Conservation (phyloP, 176 grass and related monocot genomes). For the Aegilops speltoides region DNA sequence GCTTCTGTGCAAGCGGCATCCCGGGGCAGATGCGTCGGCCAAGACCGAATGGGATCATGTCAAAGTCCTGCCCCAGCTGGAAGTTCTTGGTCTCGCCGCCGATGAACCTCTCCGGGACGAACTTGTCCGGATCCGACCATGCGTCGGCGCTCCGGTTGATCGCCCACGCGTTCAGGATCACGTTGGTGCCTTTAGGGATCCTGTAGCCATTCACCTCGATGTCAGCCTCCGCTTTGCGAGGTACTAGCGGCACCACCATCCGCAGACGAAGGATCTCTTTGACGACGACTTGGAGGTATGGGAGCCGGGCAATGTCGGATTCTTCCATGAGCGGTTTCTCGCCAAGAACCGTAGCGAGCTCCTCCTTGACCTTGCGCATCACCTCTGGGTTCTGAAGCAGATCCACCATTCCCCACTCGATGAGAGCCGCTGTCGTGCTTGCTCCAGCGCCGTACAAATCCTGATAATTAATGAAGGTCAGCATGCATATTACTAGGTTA, state of each 20-base stretch:
- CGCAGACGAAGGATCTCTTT: conserved; percentile 43
- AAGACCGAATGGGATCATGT: conserved; percentile 39
- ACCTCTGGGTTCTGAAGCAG: conserved; percentile 16
- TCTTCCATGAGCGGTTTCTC: conserved; percentile 26
- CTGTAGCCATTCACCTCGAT: conserved; percentile 30
- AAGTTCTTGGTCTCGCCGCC: conserved; percentile 11
- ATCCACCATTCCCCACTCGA: conserved; percentile 47
- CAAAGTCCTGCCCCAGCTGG: conserved; percentile 32
- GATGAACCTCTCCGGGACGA: conserved; percentile 42
- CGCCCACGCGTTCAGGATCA: conserved; percentile 48
- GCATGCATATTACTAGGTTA: not conserved
- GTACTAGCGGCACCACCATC: conserved; percentile 28
- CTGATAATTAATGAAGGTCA: not conserved
- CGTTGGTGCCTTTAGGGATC: conserved; percentile 26
- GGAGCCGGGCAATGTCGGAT: conserved; percentile 28
- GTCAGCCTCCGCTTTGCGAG: conserved; percentile 7
- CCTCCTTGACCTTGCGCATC: conserved; percentile 17
- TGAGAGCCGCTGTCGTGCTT: conserved; percentile 22
- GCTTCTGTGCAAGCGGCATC: conserved; percentile 27
- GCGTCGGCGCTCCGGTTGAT: conserved; percentile 19
- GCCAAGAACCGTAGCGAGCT: conserved; percentile 11
- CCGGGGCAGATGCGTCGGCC: conserved; percentile 43
- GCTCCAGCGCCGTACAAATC: conserved; percentile 37
- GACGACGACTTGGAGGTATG: conserved; percentile 35
- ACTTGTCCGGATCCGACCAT: conserved; percentile 33